Evolutionary conservation across 345 rosid genomes (phyloP).

Genomic region (Trapa incisa): DNA sequence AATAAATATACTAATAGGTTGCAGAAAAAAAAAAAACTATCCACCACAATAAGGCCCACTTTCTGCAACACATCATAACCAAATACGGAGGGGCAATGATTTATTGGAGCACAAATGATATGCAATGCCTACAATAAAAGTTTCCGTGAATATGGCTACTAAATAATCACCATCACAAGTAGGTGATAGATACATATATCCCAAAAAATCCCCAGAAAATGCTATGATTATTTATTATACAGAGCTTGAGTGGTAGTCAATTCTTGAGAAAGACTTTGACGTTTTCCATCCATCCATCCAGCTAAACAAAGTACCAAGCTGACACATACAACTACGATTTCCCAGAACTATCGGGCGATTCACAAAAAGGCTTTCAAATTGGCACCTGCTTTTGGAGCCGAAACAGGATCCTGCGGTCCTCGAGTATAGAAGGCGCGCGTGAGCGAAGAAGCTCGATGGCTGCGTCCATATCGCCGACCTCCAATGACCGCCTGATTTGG

Average conservation of each 20-base stretch:
- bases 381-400: conserved; percentile 75
- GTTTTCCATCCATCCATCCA: background rate
- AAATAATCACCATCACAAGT: background rate
- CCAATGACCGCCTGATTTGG: conserved; percentile 59
- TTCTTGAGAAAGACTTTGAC: background rate
- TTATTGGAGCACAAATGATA: background rate
- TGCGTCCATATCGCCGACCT: conserved; percentile 58
- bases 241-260: background rate
- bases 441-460: conserved; percentile 50
- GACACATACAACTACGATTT: background rate
- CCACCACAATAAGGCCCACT: background rate
- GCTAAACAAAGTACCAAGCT: background rate
- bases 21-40: background rate
- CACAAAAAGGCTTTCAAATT: background rate
- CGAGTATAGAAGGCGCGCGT: conserved; percentile 64
- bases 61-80: background rate
- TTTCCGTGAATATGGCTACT: background rate
- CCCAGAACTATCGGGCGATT: background rate
- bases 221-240: background rate
- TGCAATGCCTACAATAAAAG: background rate
- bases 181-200: background rate
- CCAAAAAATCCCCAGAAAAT: background rate
- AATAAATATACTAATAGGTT: background rate
- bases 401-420: conserved; percentile 69
- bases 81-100: background rate